Conservation (phyloP, 164 flowering plant genomes). For the Magnolia kwangsiensis region DNA sequence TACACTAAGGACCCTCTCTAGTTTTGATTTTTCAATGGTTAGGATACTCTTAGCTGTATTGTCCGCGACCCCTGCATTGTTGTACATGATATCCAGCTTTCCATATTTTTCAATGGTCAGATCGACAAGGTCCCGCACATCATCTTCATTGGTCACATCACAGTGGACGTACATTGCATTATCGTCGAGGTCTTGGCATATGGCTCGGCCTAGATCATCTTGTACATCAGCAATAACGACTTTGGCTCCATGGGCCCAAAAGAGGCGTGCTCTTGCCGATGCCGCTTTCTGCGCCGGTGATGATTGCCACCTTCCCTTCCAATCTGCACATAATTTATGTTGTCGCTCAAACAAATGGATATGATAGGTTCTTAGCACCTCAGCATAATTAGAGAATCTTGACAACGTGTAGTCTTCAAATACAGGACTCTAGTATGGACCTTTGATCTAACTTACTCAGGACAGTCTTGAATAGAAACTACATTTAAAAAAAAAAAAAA, state of each 20-base stretch:
- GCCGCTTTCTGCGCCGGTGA: slow-evolving; percentile 60
- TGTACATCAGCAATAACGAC: slow-evolving; percentile 51
- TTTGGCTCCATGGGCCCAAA: slow-evolving; percentile 46
- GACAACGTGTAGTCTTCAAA: too few relatives aligned
- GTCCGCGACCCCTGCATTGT: slow-evolving; percentile 25
- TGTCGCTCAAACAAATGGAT: too few relatives aligned
- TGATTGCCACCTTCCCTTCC: slow-evolving; percentile 49
- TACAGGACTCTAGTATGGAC: too few relatives aligned
- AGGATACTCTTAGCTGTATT: not conserved
- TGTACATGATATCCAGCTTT: slow-evolving; percentile 31
- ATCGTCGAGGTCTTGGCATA: slow-evolving; percentile 5
- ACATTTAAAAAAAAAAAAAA: too few relatives aligned
- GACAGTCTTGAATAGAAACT: too few relatives aligned
- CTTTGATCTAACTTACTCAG: too few relatives aligned
- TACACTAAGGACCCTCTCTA: slow-evolving; percentile 14
- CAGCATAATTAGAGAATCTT: too few relatives aligned
- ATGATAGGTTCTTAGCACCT: too few relatives aligned
- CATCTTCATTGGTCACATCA: slow-evolving; percentile 14
- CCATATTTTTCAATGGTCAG: slow-evolving; percentile 14
- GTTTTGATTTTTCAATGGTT: not conserved
- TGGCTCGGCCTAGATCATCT: slow-evolving; percentile 23
- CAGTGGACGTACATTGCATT: slow-evolving; percentile 16
- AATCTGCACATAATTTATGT: slow-evolving; percentile 22
- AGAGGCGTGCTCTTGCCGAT: slow-evolving; percentile 38
- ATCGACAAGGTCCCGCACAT: slow-evolving; percentile 16